Evolutionary conservation across 768 basidiomycete genomes (phyloP).

Genomic region (Suillus variegatus): DNA sequence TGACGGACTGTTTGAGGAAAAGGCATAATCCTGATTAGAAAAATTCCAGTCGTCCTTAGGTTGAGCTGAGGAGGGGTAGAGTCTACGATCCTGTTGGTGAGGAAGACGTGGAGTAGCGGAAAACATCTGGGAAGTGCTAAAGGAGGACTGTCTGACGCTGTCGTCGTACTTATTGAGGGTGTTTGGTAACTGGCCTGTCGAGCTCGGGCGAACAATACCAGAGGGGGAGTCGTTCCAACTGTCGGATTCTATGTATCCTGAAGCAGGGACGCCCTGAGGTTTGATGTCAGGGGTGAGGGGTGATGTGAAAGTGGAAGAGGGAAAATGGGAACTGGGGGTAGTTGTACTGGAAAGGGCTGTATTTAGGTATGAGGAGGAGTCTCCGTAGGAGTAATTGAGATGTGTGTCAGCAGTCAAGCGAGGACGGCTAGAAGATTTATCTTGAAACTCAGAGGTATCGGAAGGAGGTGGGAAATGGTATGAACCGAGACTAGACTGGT

Average conservation of each 20-base stretch:
- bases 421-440: constrained; percentile 41
- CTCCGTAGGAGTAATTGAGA: constrained; percentile 42
- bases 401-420: constrained; percentile 51
- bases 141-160: constrained; percentile 65
- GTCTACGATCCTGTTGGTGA: constrained; percentile 67
- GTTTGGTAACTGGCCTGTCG: constrained; percentile 58
- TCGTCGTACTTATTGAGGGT: constrained; percentile 68
- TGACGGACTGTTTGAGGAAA: constrained; percentile 31
- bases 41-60: constrained; percentile 74
- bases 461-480: constrained; percentile 57
- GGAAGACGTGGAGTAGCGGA: constrained; percentile 70
- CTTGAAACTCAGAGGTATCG: constrained; percentile 39
- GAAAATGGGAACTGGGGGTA: constrained; percentile 51
- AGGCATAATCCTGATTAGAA: constrained; percentile 58
- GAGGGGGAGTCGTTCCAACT: constrained; percentile 58
- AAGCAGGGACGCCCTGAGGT: constrained; percentile 45
- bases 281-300: constrained; percentile 50
- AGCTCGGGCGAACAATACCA: constrained; percentile 66
- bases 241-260: constrained; percentile 47
- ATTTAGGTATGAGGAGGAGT: constrained; percentile 49
- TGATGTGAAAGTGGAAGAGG: constrained; percentile 47
- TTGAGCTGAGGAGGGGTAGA: constrained; percentile 38
- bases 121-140: constrained; percentile 65
- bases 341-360: constrained; percentile 54
- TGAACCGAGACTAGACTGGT: constrained; percentile 41